Evolutionary conservation across 2,329 filamentous ascomycete species (phyloP).

Genomic region (Colletotrichum costaricense): DNA sequence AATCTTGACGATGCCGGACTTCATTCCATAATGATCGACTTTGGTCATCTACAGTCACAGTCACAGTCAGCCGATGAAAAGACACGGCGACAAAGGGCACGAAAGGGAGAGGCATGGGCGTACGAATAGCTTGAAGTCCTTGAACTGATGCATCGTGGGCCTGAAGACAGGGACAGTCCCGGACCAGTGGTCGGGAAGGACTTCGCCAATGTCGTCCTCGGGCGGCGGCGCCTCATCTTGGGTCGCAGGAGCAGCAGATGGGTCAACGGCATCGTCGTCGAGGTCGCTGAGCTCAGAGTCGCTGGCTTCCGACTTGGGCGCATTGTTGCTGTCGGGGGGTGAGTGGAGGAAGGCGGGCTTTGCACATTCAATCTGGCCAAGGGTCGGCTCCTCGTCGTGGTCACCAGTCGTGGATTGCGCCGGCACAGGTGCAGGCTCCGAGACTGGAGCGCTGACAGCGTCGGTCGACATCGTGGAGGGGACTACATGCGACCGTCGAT

Average conservation of each 20-base stretch:
- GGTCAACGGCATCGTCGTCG: conserved; percentile 61
- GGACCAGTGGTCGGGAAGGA: conserved; percentile 89
- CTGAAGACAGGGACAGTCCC: conserved; percentile 94
- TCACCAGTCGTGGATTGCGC: conserved; percentile 37
- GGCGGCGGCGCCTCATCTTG: conserved; percentile 36
- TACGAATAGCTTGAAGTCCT: conserved; percentile 92
- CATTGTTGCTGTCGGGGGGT: conserved; percentile 72
- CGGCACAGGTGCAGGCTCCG: conserved; percentile 47
- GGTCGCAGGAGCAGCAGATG: conserved; percentile 36
- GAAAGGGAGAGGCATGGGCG: conserved; percentile 42
- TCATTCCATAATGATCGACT: conserved; percentile 95
- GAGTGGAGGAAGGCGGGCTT: conserved; percentile 67
- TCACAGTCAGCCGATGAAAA: conserved; percentile 42
- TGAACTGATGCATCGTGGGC: conserved; percentile 95
- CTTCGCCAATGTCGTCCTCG: conserved; percentile 74
- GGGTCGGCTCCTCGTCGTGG: conserved; percentile 37
- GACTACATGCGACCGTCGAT: conserved; percentile 56
- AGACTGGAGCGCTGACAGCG: conserved; percentile 61
- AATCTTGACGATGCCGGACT: conserved; percentile 95
- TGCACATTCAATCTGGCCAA: conserved; percentile 47
- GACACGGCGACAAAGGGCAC: conserved; percentile 4
- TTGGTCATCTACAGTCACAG: conserved; percentile 71
- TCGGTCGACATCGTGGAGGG: conserved; percentile 65
- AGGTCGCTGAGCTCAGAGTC: conserved; percentile 76
- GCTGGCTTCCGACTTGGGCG: conserved; percentile 67